Evolutionary conservation across 2,329 filamentous ascomycete genomes (phyloP).

Genomic region (Fusarium papillatum): DNA sequence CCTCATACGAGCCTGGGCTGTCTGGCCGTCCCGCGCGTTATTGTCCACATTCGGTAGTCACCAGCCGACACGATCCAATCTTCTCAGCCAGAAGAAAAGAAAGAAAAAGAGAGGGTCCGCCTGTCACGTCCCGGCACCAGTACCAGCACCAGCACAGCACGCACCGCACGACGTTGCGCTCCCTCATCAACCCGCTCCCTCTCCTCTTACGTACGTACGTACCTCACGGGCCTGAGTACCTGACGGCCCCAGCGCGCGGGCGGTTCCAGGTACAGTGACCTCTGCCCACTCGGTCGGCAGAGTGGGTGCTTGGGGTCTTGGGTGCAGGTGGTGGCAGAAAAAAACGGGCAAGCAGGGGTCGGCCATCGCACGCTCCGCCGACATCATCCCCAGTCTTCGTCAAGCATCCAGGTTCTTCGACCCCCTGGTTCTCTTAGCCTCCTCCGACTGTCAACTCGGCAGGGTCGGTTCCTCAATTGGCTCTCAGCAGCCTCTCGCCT

Average conservation of each 20-base stretch:
- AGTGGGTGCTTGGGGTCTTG: conserved; percentile 22
- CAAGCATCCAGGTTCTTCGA: conserved; percentile 43
- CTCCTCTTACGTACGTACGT: conserved; percentile 1
- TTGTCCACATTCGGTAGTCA: conserved; percentile 35
- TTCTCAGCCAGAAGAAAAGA: conserved; percentile 17
- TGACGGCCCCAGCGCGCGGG: conserved; percentile 29
- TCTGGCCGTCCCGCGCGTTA: conserved; percentile 8
- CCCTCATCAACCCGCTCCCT: not conserved
- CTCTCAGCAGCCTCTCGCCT: conserved; percentile 39
- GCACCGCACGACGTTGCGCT: not conserved
- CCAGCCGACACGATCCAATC: conserved; percentile 24
- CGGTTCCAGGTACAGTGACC: conserved; percentile 46
- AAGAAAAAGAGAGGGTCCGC: not conserved
- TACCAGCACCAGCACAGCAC: not conserved
- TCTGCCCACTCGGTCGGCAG: conserved; percentile 31
- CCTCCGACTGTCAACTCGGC: conserved; percentile 46
- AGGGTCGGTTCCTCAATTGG: conserved; percentile 47
- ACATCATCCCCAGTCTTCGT: conserved; percentile 42
- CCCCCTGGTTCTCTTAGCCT: conserved; percentile 46
- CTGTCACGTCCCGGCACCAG: not conserved
- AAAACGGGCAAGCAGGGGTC: conserved; percentile 44
- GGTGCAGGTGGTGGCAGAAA: conserved; percentile 34
- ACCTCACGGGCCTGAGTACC: conserved; percentile 23
- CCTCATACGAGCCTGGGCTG: conserved; percentile 18
- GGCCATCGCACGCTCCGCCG: conserved; percentile 31